A percentile compares a stretch with the other conserved stretches of the same genome.
phyloP scores from a whole-genome alignment of 2,329 filamentous ascomycete species.

The Neopestalotiopsis sp. region DNA sequence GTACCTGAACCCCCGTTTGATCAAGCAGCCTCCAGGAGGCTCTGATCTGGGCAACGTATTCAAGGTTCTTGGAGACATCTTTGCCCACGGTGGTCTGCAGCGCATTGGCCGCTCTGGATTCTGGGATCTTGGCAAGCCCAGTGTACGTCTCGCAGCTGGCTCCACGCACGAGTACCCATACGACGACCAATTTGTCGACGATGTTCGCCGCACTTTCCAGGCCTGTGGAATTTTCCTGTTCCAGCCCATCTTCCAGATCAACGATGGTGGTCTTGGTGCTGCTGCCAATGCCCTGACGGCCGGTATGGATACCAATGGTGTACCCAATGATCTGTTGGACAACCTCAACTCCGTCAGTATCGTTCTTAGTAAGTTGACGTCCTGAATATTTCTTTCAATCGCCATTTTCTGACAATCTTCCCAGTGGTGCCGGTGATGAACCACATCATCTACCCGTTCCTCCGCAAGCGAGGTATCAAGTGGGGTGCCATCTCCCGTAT shows the following conservation, averaged over 20 bases:
- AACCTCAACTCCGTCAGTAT: slow-evolving; percentile 51
- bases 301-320: slow-evolving; percentile 46
- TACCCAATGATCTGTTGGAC: slow-evolving; percentile 49
- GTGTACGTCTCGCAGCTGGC: slow-evolving; percentile 46
- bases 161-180: slow-evolving; percentile 48
- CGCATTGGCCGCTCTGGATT: slow-evolving; percentile 44
- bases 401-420: not conserved
- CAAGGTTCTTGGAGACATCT: slow-evolving; percentile 42
- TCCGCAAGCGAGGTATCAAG: slow-evolving; percentile 42
- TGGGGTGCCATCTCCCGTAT: slow-evolving; percentile 51
- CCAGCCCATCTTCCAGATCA: slow-evolving; percentile 38
- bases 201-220: slow-evolving; percentile 60
- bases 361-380: slow-evolving; percentile 37
- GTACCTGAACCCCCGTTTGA: slow-evolving; percentile 62
- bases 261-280: slow-evolving; percentile 48
- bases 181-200: slow-evolving; percentile 69
- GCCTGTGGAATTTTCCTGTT: slow-evolving; percentile 60
- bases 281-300: slow-evolving; percentile 47
- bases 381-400: not conserved
- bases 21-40: slow-evolving; percentile 65
- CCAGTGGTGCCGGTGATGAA: slow-evolving; percentile 45
- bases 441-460: slow-evolving; percentile 46
- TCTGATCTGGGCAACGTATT: slow-evolving; percentile 61
- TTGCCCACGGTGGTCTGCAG: slow-evolving; percentile 36
- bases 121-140: slow-evolving; percentile 62